phyloP scores from a whole-genome alignment of 306 rosid genomes.

The Sphenostylis stenocarpa region DNA sequence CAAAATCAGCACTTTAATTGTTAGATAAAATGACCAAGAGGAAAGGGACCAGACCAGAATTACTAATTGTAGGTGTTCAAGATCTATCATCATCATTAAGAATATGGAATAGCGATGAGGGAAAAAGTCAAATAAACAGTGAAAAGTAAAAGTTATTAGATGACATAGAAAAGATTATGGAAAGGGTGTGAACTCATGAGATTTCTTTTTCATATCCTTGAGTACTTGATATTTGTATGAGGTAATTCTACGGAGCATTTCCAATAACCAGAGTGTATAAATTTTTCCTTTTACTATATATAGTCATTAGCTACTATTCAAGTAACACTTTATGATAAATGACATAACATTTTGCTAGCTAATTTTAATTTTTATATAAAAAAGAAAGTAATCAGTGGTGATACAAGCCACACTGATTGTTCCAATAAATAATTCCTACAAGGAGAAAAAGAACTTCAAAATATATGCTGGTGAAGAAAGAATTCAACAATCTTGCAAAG shows the following conservation, averaged over 20 bases:
- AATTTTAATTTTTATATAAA: neutral
- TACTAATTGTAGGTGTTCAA: neutral
- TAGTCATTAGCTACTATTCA: conserved; percentile 1
- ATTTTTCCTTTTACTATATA: neutral
- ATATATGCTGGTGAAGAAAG: conserved; percentile 4
- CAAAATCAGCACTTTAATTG: conserved; percentile 40
- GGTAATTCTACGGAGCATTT: neutral
- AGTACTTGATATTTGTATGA: neutral
- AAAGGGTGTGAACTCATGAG: neutral
- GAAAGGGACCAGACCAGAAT: conserved; percentile 16
- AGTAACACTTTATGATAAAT: conserved; percentile 1
- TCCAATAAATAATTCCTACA: neutral
- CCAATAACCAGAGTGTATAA: neutral
- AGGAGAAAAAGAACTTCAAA: neutral
- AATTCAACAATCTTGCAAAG: conserved; percentile 6
- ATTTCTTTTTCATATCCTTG: neutral
- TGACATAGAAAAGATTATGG: neutral
- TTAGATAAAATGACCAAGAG: conserved; percentile 15
- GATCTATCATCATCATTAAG: conserved; percentile 18
- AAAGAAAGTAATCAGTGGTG: neutral
- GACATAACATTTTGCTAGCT: neutral
- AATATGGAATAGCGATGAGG: neutral
- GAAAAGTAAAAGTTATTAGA: neutral
- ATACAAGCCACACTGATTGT: neutral
- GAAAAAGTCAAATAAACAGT: neutral